Conservation (phyloP, 2,329 filamentous ascomycete genomes). For the Cercospora sojina region DNA sequence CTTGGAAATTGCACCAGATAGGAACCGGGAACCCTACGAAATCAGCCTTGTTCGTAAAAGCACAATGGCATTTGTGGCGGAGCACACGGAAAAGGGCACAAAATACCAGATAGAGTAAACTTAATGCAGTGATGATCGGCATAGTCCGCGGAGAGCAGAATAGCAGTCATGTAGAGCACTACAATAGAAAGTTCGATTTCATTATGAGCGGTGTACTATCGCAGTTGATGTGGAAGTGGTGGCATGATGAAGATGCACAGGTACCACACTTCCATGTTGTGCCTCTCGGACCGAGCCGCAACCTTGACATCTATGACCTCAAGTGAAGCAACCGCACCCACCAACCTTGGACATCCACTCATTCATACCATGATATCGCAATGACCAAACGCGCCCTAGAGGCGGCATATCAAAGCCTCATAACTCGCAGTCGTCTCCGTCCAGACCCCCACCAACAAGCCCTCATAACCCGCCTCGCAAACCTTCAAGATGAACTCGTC, state of each 20-base stretch:
- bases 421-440: conserved; percentile 23
- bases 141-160: not conserved
- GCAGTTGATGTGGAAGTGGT: not conserved
- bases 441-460: conserved; percentile 26
- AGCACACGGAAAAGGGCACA: not conserved
- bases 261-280: not conserved
- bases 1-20: not conserved
- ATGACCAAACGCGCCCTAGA: conserved; percentile 27
- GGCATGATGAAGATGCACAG: no score
- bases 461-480: conserved; percentile 27
- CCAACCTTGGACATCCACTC: not conserved
- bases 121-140: not conserved
- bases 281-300: conserved; percentile 1
- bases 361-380: conserved; percentile 8
- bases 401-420: conserved; percentile 28
- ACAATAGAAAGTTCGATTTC: not conserved
- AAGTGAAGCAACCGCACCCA: not conserved
- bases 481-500: conserved; percentile 27
- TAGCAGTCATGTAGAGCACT: not conserved
- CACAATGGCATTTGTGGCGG: not conserved
- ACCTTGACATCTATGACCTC: conserved; percentile 5
- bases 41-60: not conserved
- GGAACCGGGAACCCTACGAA: not conserved
- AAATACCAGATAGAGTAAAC: not conserved
- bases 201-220: not conserved